Evolutionary conservation across 192 early-diverging fungal genomes (phyloP).

Genomic region (Rhizoclosmatium sp.): DNA sequence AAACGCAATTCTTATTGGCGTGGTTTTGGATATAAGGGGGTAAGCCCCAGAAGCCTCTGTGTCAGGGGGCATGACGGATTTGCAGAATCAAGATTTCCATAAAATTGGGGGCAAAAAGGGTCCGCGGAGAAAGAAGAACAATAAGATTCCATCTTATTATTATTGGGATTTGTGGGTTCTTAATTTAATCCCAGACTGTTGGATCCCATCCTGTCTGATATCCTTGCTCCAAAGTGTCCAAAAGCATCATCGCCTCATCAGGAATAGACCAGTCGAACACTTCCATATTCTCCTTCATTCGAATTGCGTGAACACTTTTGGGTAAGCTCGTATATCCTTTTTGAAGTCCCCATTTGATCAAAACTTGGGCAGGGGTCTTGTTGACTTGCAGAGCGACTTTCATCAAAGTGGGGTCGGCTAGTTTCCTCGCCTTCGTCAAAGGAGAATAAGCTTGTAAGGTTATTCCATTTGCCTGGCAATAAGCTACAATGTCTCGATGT

Average conservation of each 20-base stretch:
- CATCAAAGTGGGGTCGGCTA: slow-evolving; percentile 56
- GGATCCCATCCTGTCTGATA: slow-evolving; percentile 53
- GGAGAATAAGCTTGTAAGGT: slow-evolving; percentile 85
- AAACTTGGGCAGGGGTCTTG: slow-evolving; percentile 63
- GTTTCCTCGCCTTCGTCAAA: slow-evolving; percentile 46
- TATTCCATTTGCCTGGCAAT: slow-evolving; percentile 74
- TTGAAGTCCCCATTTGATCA: slow-evolving; percentile 71
- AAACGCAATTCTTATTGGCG: too few relatives aligned
- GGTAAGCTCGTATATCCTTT: slow-evolving; percentile 64
- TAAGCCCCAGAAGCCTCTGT: too few relatives aligned
- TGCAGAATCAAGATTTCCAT: too few relatives aligned
- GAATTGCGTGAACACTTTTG: slow-evolving; percentile 58
- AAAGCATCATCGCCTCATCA: slow-evolving; percentile 60
- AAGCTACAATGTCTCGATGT: slow-evolving; percentile 76
- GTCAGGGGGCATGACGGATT: too few relatives aligned
- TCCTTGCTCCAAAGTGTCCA: slow-evolving; percentile 62
- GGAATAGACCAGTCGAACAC: slow-evolving; percentile 65
- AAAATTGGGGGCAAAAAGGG: too few relatives aligned
- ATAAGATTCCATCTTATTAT: too few relatives aligned
- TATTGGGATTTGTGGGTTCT: too few relatives aligned
- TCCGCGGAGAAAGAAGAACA: too few relatives aligned
- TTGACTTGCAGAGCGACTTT: slow-evolving; percentile 60
- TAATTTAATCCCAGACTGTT: slow-evolving; percentile 10
- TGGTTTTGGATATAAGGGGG: too few relatives aligned
- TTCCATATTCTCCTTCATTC: slow-evolving; percentile 65